These are phyloP conservation scores for Termitomyces sp. DNA, from an alignment of 768 basidiomycete genomes.

Conservation along the genomic window DNA sequence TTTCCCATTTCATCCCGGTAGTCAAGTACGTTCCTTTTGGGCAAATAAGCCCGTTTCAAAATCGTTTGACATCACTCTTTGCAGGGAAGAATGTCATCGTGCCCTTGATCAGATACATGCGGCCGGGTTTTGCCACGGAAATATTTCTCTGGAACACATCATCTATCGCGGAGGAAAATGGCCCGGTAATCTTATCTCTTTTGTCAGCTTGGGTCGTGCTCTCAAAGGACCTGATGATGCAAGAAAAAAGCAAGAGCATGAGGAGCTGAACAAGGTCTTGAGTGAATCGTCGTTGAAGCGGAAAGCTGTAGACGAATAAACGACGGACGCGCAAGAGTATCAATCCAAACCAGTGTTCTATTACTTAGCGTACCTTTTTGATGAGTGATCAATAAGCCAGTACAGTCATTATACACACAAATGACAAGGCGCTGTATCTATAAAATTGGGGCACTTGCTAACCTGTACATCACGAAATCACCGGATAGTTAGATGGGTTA, in stretches of 20 bases:
- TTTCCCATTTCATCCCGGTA: not conserved
- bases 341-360: no score
- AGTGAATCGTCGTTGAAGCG: not conserved
- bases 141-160: not conserved
- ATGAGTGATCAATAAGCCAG: no score
- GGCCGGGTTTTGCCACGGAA: not conserved
- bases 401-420: no score
- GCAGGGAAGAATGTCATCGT: not conserved
- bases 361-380: no score
- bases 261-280: not conserved
- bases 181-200: not conserved
- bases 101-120: not conserved
- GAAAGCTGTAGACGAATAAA: not conserved
- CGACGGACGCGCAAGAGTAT: no score
- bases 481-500: no score
- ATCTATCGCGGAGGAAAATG: not conserved
- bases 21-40: not conserved
- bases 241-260: not conserved
- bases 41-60: no score
- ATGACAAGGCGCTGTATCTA: no score
- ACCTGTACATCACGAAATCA: no score
- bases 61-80: no score
- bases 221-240: not conserved
- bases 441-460: no score
- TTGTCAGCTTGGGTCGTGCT: not conserved